These are phyloP conservation scores for Xylariales sp. DNA, from an alignment of 2,329 filamentous ascomycete species.

Conservation along the genomic window DNA sequence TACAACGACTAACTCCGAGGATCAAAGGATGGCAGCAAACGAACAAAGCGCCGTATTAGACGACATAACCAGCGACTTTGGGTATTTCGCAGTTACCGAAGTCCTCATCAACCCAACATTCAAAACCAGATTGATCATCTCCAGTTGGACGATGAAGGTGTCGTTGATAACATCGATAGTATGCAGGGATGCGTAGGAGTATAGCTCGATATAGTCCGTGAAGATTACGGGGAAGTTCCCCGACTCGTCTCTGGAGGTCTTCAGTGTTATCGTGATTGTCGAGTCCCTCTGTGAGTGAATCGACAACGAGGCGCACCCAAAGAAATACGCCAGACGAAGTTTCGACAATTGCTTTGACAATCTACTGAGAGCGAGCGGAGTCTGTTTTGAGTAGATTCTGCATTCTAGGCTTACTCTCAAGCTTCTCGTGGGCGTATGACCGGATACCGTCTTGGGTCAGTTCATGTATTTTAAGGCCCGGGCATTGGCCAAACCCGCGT, in stretches of 20 bases:
- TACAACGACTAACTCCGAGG: no score
- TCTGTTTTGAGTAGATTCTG: conserved; percentile 7
- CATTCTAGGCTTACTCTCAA: conserved; percentile 13
- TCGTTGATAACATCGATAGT: no score
- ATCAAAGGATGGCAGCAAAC: no score
- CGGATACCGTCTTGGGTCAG: conserved; percentile 16
- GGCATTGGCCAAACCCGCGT: conserved; percentile 9
- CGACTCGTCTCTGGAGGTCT: conserved; percentile 13
- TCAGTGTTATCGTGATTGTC: conserved; percentile 15
- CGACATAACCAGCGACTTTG: no score
- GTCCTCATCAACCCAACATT: no score
- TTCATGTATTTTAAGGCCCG: conserved; percentile 14
- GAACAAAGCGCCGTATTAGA: no score
- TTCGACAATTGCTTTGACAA: conserved; percentile 13
- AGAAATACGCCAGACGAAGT: conserved; percentile 17
- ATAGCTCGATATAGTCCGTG: conserved; percentile 15
- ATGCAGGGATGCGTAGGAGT: no score
- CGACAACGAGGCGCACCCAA: conserved; percentile 16
- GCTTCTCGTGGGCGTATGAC: conserved; percentile 12
- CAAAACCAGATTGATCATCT: no score
- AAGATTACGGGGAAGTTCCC: conserved; percentile 16
- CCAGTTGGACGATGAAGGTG: no score
- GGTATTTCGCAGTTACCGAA: no score
- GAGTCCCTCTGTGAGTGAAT: conserved; percentile 15
- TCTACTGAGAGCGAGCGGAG: neutral